Evolutionary conservation across 2,329 filamentous ascomycete species (phyloP).

Genomic region (Zasmidium cellare): DNA sequence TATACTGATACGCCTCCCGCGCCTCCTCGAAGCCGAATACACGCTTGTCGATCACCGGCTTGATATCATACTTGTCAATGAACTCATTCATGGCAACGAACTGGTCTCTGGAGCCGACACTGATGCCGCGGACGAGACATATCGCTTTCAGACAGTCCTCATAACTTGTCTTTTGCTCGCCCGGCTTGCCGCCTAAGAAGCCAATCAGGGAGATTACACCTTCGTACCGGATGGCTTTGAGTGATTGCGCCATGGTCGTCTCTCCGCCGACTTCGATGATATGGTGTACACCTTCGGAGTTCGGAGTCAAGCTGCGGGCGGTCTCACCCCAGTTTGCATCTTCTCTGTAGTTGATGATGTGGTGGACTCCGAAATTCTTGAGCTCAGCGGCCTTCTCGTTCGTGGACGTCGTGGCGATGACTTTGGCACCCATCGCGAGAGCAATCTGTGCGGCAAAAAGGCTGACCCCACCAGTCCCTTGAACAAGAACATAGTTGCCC

Average conservation of each 20-base stretch:
- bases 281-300: slow-evolving; percentile 60
- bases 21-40: slow-evolving; percentile 53
- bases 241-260: slow-evolving; percentile 56
- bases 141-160: slow-evolving; percentile 51
- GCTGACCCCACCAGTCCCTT: slow-evolving; percentile 68
- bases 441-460: slow-evolving; percentile 64
- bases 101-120: slow-evolving; percentile 55
- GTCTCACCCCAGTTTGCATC: slow-evolving; percentile 56
- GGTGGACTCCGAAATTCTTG: slow-evolving; percentile 55
- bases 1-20: slow-evolving; percentile 49
- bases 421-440: slow-evolving; percentile 54
- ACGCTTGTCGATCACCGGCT: slow-evolving; percentile 59
- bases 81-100: slow-evolving; percentile 61
- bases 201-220: slow-evolving; percentile 58
- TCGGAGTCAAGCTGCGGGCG: slow-evolving; percentile 50
- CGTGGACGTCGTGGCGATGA: slow-evolving; percentile 60
- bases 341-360: slow-evolving; percentile 59
- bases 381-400: slow-evolving; percentile 51
- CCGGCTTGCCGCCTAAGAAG: slow-evolving; percentile 51
- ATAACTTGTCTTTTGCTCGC: slow-evolving; percentile 50
- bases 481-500: not conserved
- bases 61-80: slow-evolving; percentile 58
- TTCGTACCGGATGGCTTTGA: slow-evolving; percentile 44
- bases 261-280: slow-evolving; percentile 47
- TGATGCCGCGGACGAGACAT: slow-evolving; percentile 57